phyloP scores from a whole-genome alignment of 495 filamentous ascomycete species.

The Apodospora peruviana region DNA sequence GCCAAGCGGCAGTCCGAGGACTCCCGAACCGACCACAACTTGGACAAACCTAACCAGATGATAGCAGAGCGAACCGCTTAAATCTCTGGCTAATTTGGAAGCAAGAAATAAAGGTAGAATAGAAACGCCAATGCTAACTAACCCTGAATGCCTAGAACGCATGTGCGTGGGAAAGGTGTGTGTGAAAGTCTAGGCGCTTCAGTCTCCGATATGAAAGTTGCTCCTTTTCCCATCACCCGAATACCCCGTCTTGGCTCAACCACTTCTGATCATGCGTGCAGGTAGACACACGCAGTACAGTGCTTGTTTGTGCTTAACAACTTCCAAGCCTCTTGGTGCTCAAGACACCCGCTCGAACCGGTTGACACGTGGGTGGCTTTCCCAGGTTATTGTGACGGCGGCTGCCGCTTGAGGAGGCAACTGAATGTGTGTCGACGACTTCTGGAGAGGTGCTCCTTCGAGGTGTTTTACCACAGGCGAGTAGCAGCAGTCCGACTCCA shows the following conservation, averaged over 20 bases:
- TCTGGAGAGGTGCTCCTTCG: conserved; percentile 1
- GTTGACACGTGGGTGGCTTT: conserved; percentile 14
- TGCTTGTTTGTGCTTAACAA: not conserved
- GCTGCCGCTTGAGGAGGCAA: conserved; percentile 2
- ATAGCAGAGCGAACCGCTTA: not conserved
- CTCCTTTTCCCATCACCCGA: not conserved
- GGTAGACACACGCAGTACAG: no score
- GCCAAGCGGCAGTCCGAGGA: no score
- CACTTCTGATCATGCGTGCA: no score
- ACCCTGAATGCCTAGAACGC: no score
- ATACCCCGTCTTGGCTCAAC: not conserved
- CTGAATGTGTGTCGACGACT: not conserved
- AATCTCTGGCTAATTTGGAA: not conserved
- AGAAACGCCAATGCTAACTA: no score
- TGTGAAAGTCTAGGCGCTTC: no score
- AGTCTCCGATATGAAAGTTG: not conserved
- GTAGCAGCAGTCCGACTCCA: conserved; percentile 7
- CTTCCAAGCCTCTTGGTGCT: not conserved
- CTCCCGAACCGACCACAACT: no score
- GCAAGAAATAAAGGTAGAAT: not conserved
- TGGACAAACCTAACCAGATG: not conserved
- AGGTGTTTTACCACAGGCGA: conserved; percentile 6
- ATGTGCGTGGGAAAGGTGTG: no score
- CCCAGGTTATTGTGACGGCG: conserved; percentile 17
- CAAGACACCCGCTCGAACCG: conserved; percentile 20